Base-by-base conservation (phyloP, 2,329 filamentous ascomycete genomes). In the Elsinoe ampelina region DNA sequence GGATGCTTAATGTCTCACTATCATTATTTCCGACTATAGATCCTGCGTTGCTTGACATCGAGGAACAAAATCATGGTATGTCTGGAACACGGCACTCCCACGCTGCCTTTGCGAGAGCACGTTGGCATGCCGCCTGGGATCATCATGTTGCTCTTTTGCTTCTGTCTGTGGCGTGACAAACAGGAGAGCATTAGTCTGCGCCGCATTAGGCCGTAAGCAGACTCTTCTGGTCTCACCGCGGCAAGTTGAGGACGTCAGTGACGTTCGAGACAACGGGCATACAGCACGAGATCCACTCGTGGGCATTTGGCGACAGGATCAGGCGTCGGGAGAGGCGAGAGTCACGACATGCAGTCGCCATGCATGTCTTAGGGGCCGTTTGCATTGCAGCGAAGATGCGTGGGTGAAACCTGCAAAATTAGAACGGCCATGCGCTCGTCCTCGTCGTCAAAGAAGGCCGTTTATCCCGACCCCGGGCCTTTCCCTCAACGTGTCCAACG, bases 1-100 rank as follows among this genome's bases (percentile, higher is more conserved):
- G 26, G 60, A 64, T 19, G 61, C 55, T 26, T 63, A 36, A 61
- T 36, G 41, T 30, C 17, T 26, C 22, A 30, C 20, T n/a, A 32
- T 34, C 20, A 43, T 26, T 22, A 43, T 26, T 22, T 30, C 41
- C 41, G 41, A 39, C 13, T 39, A 17, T n/a, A 39, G 15, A 26
- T 45, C 41, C 41, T 45, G 41, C 41, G 13, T n/a, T 41, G 17
- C 36, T n/a, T 13, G 32, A 34, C 26, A 50, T 13, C 15, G 32
- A 36, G 34, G 15, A 20, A 50, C 32, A 26, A 22, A 7, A 17
- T 43, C 11, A 7, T 43, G 41, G 12, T 4, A 43, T 22, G 8
- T 22, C 17, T 43, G 41, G 41, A 12, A 43, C 17, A 11, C 17
- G 41, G 22, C 22, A 26, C 22, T 26, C 22, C 26, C 26, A 5